phyloP scores from a whole-genome alignment of 306 rosid genomes.

The Spatholobus suberectus region DNA sequence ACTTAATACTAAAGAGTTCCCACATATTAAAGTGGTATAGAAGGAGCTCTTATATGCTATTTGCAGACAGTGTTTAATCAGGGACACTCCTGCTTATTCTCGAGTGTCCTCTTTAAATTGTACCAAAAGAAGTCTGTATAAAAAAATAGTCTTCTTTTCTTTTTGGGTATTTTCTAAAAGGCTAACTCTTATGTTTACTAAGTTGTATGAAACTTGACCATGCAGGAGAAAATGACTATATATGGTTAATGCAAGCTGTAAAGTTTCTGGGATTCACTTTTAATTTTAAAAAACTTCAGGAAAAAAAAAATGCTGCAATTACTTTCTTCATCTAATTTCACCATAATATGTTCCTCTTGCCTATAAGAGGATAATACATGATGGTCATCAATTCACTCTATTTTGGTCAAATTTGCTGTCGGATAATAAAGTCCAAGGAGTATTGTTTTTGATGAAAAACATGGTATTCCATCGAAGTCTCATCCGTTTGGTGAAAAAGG shows the following conservation, averaged over 20 bases:
- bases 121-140: constrained; percentile 32
- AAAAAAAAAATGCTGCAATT: not conserved
- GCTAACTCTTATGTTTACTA: not conserved
- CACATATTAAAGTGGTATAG: constrained; percentile 35
- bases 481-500: constrained; percentile 23
- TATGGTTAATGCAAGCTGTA: constrained; percentile 18
- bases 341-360: constrained; percentile 16
- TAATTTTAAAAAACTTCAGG: not conserved
- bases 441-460: constrained; percentile 27
- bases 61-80: constrained; percentile 27
- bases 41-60: constrained; percentile 32
- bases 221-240: not conserved
- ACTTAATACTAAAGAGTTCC: constrained; percentile 19
- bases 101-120: constrained; percentile 47
- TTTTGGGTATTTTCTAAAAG: constrained; percentile 23
- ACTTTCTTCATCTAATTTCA: constrained; percentile 31
- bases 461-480: constrained; percentile 21
- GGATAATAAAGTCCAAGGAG: constrained; percentile 27
- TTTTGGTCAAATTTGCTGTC: not conserved
- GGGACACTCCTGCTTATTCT: constrained; percentile 50
- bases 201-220: constrained; percentile 20
- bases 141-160: not conserved
- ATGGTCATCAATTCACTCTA: constrained; percentile 4
- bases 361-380: constrained; percentile 14
- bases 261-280: constrained; percentile 11